phyloP scores from a whole-genome alignment of 768 basidiomycete genomes.

The Hypsizygus marmoreus region DNA sequence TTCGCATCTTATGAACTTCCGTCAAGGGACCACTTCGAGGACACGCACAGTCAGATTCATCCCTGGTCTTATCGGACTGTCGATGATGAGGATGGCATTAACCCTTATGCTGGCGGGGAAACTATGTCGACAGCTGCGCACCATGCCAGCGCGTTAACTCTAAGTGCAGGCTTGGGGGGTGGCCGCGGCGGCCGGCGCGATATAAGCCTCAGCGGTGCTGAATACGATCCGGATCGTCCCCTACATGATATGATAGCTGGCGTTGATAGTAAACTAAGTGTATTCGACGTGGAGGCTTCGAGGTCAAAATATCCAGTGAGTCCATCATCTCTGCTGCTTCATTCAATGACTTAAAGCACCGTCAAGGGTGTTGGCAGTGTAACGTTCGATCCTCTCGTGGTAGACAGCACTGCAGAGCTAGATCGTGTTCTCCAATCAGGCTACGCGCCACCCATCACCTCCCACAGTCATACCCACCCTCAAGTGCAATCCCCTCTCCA shows the following conservation, averaged over 20 bases:
- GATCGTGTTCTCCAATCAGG: slow-evolving; percentile 63
- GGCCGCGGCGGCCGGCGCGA: slow-evolving; percentile 53
- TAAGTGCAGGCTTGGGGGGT: slow-evolving; percentile 79
- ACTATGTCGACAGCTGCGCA: slow-evolving; percentile 85
- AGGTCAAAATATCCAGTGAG: slow-evolving; percentile 52
- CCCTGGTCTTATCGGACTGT: too few species aligned
- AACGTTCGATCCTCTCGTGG: slow-evolving; percentile 57
- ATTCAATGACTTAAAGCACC: slow-evolving; percentile 7
- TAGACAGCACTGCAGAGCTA: slow-evolving; percentile 63
- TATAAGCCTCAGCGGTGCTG: slow-evolving; percentile 67
- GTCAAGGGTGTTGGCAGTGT: slow-evolving; percentile 33
- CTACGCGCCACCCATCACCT: slow-evolving; percentile 35
- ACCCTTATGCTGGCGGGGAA: slow-evolving; percentile 65
- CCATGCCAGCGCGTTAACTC: slow-evolving; percentile 86
- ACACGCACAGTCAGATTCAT: too few species aligned
- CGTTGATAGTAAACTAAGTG: slow-evolving; percentile 55
- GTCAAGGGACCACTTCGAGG: slow-evolving; percentile 58
- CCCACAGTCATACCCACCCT: too few species aligned
- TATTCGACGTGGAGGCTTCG: slow-evolving; percentile 55
- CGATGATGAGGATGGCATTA: slow-evolving; percentile 67
- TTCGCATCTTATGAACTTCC: slow-evolving; percentile 63
- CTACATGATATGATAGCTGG: slow-evolving; percentile 71
- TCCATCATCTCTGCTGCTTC: slow-evolving; percentile 6
- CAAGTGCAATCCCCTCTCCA: slow-evolving; percentile 49
- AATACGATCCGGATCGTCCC: slow-evolving; percentile 85